These are phyloP conservation scores for Trichophyton schoenleinii DNA, from an alignment of 2,329 filamentous ascomycete genomes.

Conservation along the genomic window DNA sequence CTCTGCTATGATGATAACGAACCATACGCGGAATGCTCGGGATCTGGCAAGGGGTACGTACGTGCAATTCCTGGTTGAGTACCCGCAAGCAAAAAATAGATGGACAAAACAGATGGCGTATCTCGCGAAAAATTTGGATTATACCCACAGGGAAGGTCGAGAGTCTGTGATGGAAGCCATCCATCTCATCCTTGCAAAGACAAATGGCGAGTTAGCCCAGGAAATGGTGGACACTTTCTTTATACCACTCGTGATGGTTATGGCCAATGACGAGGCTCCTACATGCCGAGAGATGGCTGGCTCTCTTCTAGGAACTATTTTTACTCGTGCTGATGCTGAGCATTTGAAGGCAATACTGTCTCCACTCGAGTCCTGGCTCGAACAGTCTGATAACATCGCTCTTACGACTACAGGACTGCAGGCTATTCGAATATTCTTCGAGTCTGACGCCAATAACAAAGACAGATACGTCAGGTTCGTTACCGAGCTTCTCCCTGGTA, in stretches of 20 bases:
- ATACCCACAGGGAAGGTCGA: constrained; percentile 75
- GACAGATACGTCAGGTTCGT: constrained; percentile 57
- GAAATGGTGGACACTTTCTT: constrained; percentile 74
- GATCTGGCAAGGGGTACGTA: constrained; percentile 82
- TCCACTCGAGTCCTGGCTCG: constrained; percentile 63
- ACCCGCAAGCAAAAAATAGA: constrained; percentile 78
- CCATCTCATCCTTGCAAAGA: constrained; percentile 73
- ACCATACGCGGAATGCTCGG: constrained; percentile 76
- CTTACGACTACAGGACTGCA: constrained; percentile 65
- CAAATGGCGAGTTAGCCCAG: constrained; percentile 67
- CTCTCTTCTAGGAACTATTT: constrained; percentile 66
- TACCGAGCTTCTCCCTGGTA: constrained; percentile 40
- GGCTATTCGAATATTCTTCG: constrained; percentile 72
- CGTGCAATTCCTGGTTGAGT: constrained; percentile 87
- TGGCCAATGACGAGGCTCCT: constrained; percentile 77
- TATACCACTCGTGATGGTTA: constrained; percentile 68
- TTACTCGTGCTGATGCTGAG: constrained; percentile 63
- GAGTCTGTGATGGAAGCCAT: constrained; percentile 88
- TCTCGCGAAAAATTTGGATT: constrained; percentile 79
- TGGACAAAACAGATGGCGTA: constrained; percentile 85
- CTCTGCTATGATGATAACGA: constrained; percentile 87
- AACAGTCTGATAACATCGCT: constrained; percentile 57
- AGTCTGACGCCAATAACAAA: constrained; percentile 51
- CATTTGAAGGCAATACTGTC: constrained; percentile 56
- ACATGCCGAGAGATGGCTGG: constrained; percentile 75